These are phyloP conservation scores for Wickerhamiella allomyrinae DNA, from an alignment of 805 yeast species.

Conservation along the genomic window DNA sequence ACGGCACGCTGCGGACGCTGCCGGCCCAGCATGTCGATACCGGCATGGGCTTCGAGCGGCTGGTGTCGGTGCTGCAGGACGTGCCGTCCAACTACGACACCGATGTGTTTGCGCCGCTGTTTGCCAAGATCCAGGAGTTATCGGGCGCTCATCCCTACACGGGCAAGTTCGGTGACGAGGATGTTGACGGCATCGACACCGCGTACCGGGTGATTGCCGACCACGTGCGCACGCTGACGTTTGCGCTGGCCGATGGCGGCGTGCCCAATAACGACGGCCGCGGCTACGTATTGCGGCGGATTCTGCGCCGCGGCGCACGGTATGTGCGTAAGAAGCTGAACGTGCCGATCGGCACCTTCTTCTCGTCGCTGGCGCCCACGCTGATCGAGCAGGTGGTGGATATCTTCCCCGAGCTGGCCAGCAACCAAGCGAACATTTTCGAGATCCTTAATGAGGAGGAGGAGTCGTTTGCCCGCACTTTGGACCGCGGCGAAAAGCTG, in stretches of 20 bases:
- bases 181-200: constrained; percentile 86
- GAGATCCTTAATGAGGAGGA: constrained; percentile 96
- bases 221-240: constrained; percentile 92
- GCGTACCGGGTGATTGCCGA: constrained; percentile 98
- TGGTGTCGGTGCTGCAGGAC: constrained; percentile 86
- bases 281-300: constrained; percentile 95
- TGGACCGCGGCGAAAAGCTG: constrained; percentile 94
- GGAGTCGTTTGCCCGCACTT: constrained; percentile 82
- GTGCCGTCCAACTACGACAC: constrained; percentile 92
- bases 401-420: constrained; percentile 81
- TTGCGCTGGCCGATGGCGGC: constrained; percentile 97
- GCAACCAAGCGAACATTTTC: constrained; percentile 56
- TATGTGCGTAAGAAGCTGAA: constrained; percentile 92
- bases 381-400: constrained; percentile 75
- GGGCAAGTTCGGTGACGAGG: constrained; percentile 90
- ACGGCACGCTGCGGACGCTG: constrained; percentile 58
- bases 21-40: constrained; percentile 97
- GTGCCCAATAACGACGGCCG: constrained; percentile 99
- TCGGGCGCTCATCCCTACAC: constrained; percentile 84
- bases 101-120: constrained; percentile 86
- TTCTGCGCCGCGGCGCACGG: constrained; percentile 94
- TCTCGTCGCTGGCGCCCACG: constrained; percentile 84
- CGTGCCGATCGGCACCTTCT: constrained; percentile 88
- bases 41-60: constrained; percentile 97
- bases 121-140: constrained; percentile 72